Evolutionary conservation across 768 basidiomycete species (phyloP).

Genomic region (Kwoniella sp.): DNA sequence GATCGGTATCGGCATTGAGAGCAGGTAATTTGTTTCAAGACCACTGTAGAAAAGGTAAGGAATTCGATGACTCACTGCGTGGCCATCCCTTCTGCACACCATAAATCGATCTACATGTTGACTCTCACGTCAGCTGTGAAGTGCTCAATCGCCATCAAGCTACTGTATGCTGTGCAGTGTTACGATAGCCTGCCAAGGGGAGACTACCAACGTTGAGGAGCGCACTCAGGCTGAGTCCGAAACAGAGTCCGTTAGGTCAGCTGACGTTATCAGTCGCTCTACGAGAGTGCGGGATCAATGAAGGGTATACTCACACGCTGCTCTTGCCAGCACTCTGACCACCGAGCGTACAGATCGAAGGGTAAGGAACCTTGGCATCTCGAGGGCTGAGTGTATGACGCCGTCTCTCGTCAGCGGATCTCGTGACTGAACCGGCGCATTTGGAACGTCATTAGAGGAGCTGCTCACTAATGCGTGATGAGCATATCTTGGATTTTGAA

Average conservation of each 20-base stretch:
- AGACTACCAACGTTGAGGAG: background rate
- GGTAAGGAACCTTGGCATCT: conserved; percentile 5
- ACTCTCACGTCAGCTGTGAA: conserved; percentile 3
- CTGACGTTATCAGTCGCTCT: too few species aligned
- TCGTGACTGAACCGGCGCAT: too few species aligned
- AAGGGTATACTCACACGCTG: conserved; percentile 24
- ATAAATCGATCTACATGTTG: conserved; percentile 17
- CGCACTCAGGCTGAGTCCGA: background rate
- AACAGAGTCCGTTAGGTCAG: conserved; percentile 1
- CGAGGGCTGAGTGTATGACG: conserved; percentile 5
- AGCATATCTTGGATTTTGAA: conserved; percentile 21
- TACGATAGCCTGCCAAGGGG: background rate
- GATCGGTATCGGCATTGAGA: too few species aligned
- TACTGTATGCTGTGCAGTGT: too few species aligned
- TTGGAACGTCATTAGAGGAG: too few species aligned
- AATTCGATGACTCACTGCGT: conserved; percentile 22
- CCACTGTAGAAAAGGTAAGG: too few species aligned
- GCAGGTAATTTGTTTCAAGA: too few species aligned
- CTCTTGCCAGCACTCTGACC: conserved; percentile 37
- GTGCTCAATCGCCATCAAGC: too few species aligned
- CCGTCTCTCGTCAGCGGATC: too few species aligned
- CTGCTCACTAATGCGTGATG: conserved; percentile 17
- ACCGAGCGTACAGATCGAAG: conserved; percentile 26
- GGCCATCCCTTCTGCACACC: conserved; percentile 4
- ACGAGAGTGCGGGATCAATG: too few species aligned